Evolutionary conservation across 139 green algal genomes (phyloP), one percentile per base, ranked within the genome.

Genomic region (Edaphochlamys debaryana): DNA sequence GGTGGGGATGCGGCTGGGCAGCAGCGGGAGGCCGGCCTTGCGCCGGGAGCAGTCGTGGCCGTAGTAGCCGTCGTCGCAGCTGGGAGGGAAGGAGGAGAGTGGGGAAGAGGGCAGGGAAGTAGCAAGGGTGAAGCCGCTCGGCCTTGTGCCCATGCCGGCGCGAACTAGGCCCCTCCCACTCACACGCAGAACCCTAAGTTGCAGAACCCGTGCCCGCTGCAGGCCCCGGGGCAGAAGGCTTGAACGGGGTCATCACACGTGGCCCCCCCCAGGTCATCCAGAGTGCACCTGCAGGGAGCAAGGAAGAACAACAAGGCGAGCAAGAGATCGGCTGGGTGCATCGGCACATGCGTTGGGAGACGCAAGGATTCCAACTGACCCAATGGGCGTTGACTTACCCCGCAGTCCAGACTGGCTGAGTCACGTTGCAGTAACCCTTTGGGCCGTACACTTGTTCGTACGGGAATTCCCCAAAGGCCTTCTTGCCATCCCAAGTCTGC

Each of bases 131-230:
- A n/a, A n/a, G n/a, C n/a, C n/a, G n/a, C n/a, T n/a, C n/a, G n/a
- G n/a, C n/a, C n/a, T n/a, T n/a, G n/a, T n/a, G n/a, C n/a, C n/a
- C n/a, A n/a, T n/a, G n/a, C n/a, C n/a, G n/a, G n/a, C n/a, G n/a
- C n/a, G n/a, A n/a, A n/a, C n/a, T n/a, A n/a, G n/a, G n/a, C n/a
- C n/a, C n/a, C n/a, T n/a, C n/a, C n/a, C n/a, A n/a, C n/a, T 84
- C 89, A 95, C 40, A 87, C 79, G 88, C 92, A 95, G 71, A 93
- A 95, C 15, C 92, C 92, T 15, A 88, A 63, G 71, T 79, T 69
- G 77, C 92, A 95, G 19, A 40, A 25, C 38, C 92, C 92, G n/a
- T 90, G 89, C 2, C 88, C 92, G 34, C 70, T 88, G 87, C 92
- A 95, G 50, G 92, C 91, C 41, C 92, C 92, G 13, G 86, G 69